Base-by-base conservation (phyloP, 1,284 basidiomycete genomes). In the Xanthoconium separans region DNA sequence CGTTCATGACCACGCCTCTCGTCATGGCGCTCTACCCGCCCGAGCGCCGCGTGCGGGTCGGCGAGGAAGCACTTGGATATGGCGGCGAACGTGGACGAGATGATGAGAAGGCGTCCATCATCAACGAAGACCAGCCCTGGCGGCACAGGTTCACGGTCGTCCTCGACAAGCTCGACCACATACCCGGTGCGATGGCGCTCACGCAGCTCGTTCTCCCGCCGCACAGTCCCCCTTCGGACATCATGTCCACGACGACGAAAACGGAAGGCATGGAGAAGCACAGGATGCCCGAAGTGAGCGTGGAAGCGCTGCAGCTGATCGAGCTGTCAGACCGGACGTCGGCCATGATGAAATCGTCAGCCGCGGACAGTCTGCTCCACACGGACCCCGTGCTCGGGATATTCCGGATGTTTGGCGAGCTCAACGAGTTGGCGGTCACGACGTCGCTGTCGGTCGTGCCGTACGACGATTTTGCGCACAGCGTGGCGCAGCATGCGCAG, bases 321-420 rank as follows among this genome's bases (percentile, higher is more conserved):
- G 94, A 96, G 69, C 82, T 98, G 22, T 93, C 94, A 0, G 91
- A 95, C 53, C 89, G 95, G 60, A 91, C 91, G 1, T 95, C 91
- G 2, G 90, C 91, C 0, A 89, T 97, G 53, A 89, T 98, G 83
- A 90, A 87, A 64, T 93, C 91, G 5, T 89, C 91, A 9, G 85
- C 82, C n/a, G 81, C 80, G 0, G 84, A 91, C 56, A 78, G 84
- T 8, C 74, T 93, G 45, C 74, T 91, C 22, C 81, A 77, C 22
- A 85, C 84, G 27, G 96, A 99, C 63, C 85, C 93, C 0, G 72
- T 96, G 3, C 77, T 96, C 6, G 82, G 88, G 39, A 85, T 98
- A 53, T 92, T 94, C 74, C 82, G 83, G 51, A 91, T 88, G 66
- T 96, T 95, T 70, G 90, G 89, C 1, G 80, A 84, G 50, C 78